Percentiles rank a stretch among this genome's conserved stretches.
These are phyloP conservation scores for Colletotrichum sp. DNA, from an alignment of 2,329 filamentous ascomycete species.

Conservation along the genomic window DNA sequence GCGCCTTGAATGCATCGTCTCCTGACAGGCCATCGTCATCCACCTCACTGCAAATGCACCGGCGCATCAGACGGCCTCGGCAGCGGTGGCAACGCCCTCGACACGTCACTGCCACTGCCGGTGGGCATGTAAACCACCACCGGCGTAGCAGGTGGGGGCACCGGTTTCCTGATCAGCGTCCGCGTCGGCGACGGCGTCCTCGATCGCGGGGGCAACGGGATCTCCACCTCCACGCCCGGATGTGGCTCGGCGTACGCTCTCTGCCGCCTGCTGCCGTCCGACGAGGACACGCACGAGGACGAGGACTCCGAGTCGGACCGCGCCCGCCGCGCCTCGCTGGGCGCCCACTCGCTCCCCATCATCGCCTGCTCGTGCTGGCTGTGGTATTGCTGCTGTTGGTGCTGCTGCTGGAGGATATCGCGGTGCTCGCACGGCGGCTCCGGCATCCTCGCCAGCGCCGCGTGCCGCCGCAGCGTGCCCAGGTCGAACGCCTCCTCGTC, in stretches of 20 bases:
- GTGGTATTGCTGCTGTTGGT: neutral
- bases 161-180: neutral
- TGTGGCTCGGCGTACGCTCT: neutral
- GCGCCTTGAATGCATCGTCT: neutral
- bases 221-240: conserved; percentile 8
- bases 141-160: neutral
- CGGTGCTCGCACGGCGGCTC: neutral
- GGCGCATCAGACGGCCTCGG: neutral
- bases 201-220: conserved; percentile 2
- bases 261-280: neutral
- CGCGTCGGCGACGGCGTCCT: neutral
- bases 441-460: neutral
- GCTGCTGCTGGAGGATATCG: neutral
- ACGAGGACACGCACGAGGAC: neutral
- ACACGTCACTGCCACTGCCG: neutral
- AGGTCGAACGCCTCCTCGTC: neutral
- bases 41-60: neutral
- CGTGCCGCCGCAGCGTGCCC: neutral
- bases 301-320: conserved; percentile 8
- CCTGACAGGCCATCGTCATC: neutral
- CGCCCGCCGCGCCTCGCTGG: neutral
- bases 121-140: neutral
- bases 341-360: neutral
- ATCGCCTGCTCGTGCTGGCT: neutral
- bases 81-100: neutral